Percentiles rank a stretch among this genome's conserved stretches.
These are phyloP conservation scores for Suillus decipiens DNA, from an alignment of 768 basidiomycete species.

Conservation along the genomic window DNA sequence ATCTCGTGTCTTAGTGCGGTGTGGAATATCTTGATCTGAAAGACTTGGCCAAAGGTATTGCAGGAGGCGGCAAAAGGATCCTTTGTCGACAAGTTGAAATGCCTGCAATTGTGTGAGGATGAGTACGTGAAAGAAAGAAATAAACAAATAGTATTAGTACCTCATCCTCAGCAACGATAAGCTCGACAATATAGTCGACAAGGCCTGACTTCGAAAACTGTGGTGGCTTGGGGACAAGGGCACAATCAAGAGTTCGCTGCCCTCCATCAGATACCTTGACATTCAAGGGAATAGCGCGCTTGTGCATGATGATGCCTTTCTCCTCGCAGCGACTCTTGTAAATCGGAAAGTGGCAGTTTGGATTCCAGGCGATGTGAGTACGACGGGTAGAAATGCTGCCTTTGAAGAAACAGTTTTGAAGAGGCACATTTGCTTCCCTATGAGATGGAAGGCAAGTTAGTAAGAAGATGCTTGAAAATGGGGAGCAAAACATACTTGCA, in stretches of 20 bases:
- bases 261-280: background rate
- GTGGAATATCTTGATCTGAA: no score
- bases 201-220: constrained; percentile 6
- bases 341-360: background rate
- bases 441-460: constrained; percentile 1
- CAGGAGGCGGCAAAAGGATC: background rate
- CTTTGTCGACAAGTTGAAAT: constrained; percentile 4
- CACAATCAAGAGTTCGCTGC: constrained; percentile 1
- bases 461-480: background rate
- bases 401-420: constrained; percentile 1
- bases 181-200: constrained; percentile 6
- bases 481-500: background rate
- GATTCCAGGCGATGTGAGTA: constrained; percentile 3
- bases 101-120: background rate
- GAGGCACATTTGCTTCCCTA: background rate
- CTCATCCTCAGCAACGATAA: constrained; percentile 3
- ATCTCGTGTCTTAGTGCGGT: no score
- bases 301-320: background rate
- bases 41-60: no score
- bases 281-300: constrained; percentile 1
- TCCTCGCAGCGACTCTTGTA: constrained; percentile 6
- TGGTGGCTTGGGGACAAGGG: constrained; percentile 3
- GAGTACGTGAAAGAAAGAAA: background rate
- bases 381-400: background rate
- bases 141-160: background rate